Evolutionary conservation across 352 stramenopile species (phyloP).

Genomic region (Phytophthora uliginosa): DNA sequence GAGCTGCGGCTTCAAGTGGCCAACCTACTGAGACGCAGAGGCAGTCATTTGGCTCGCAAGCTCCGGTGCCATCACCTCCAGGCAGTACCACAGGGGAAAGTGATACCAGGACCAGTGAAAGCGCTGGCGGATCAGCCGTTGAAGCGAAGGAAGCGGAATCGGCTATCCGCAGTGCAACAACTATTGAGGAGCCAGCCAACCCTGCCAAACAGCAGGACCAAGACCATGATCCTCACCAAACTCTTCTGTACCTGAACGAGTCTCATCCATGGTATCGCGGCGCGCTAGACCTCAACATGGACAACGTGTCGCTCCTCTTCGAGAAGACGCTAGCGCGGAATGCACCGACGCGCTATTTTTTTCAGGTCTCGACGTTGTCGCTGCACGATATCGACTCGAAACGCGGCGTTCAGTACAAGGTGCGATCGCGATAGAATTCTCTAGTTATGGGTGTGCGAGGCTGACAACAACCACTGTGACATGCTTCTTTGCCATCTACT

Average conservation of each 20-base stretch:
- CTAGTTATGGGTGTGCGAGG: slow-evolving; percentile 1
- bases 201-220: slow-evolving; percentile 27
- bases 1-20: slow-evolving; percentile 1
- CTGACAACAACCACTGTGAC: slow-evolving; percentile 19
- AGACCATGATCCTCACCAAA: slow-evolving; percentile 49
- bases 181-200: slow-evolving; percentile 18
- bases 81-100: slow-evolving; percentile 13
- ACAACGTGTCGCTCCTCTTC: slow-evolving; percentile 84
- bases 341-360: slow-evolving; percentile 85
- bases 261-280: slow-evolving; percentile 84
- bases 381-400: slow-evolving; percentile 86
- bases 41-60: slow-evolving; percentile 20
- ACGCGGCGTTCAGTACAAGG: slow-evolving; percentile 87
- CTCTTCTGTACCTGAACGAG: slow-evolving; percentile 80
- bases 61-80: background rate
- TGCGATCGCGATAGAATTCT: slow-evolving; percentile 23
- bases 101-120: slow-evolving; percentile 16
- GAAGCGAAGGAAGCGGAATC: slow-evolving; percentile 37
- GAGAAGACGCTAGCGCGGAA: slow-evolving; percentile 85
- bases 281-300: slow-evolving; percentile 77
- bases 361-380: slow-evolving; percentile 83
- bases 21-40: slow-evolving; percentile 25
- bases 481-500: slow-evolving; percentile 28
- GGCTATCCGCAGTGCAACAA: slow-evolving; percentile 18
- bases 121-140: slow-evolving; percentile 7